Evolutionary conservation across 2,329 filamentous ascomycete species (phyloP).

Genomic region (Ophiocordyceps camponoti-floridani): DNA sequence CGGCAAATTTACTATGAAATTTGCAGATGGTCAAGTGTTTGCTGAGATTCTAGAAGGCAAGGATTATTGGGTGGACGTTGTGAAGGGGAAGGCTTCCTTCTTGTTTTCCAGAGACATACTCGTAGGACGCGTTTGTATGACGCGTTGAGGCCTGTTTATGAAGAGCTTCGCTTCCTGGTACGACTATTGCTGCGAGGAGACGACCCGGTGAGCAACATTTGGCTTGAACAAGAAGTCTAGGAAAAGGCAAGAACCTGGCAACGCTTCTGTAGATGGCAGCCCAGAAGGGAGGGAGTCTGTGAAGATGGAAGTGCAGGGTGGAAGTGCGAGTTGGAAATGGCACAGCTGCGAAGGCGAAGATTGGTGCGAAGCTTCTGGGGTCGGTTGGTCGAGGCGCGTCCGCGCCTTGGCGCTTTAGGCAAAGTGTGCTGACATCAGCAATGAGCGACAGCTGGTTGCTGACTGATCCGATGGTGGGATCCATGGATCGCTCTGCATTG

Average conservation of each 20-base stretch:
- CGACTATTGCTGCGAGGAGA: not conserved
- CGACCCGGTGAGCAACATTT: slow-evolving; percentile 1
- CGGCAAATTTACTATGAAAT: not conserved
- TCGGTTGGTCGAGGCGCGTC: not conserved
- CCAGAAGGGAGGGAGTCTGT: not conserved
- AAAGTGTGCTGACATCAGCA: not conserved
- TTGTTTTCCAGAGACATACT: not conserved
- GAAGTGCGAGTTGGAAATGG: not conserved
- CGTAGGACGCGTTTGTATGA: not conserved
- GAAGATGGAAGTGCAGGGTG: not conserved
- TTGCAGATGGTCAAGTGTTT: not conserved
- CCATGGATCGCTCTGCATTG: not conserved
- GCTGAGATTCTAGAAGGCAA: not conserved
- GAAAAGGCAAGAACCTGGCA: not conserved
- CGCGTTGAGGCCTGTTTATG: not conserved
- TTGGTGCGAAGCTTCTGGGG: not conserved
- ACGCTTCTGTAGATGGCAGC: not conserved
- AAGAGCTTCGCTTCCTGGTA: slow-evolving; percentile 1
- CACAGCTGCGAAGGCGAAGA: not conserved
- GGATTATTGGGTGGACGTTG: not conserved
- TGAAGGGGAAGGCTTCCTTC: not conserved
- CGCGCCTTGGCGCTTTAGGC: not conserved
- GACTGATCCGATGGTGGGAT: not conserved
- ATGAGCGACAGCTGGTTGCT: not conserved
- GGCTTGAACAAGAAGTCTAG: not conserved